phyloP scores from a whole-genome alignment of 352 stramenopile genomes.

The Phytophthora hibernalis region DNA sequence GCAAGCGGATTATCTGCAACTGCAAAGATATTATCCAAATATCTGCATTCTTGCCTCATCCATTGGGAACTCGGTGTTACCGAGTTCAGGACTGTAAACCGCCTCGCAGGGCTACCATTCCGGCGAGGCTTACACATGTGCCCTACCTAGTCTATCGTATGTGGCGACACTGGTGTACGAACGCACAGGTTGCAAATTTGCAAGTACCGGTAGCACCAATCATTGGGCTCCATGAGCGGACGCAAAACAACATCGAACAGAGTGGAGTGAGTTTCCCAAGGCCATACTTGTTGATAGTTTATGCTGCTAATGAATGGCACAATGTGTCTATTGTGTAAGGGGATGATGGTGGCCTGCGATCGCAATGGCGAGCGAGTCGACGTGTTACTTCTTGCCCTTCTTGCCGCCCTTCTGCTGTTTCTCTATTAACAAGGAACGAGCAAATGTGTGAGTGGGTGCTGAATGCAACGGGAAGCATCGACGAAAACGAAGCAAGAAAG shows the following conservation, averaged over 20 bases:
- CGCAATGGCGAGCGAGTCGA: background rate
- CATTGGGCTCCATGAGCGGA: too few relatives aligned
- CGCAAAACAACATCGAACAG: background rate
- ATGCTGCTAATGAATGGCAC: background rate
- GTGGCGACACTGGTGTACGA: too few relatives aligned
- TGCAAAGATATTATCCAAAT: too few relatives aligned
- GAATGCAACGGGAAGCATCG: background rate
- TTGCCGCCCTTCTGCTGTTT: background rate
- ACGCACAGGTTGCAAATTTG: too few relatives aligned
- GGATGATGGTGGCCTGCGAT: background rate
- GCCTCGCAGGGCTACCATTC: too few relatives aligned
- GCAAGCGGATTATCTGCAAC: background rate
- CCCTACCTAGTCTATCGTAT: too few relatives aligned
- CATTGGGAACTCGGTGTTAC: too few relatives aligned
- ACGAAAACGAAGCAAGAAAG: background rate
- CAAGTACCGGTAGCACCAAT: too few relatives aligned
- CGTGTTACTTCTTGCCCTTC: background rate
- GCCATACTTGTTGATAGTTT: background rate
- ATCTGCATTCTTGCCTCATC: too few relatives aligned
- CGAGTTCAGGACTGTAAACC: too few relatives aligned
- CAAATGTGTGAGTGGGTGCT: background rate
- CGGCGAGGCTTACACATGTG: too few relatives aligned
- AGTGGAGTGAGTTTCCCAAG: background rate
- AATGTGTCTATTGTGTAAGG: background rate
- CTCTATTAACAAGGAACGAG: background rate